Evolutionary conservation across 108 stramenopile genomes (phyloP).

Genomic region (Aurantiochytrium sp.): DNA sequence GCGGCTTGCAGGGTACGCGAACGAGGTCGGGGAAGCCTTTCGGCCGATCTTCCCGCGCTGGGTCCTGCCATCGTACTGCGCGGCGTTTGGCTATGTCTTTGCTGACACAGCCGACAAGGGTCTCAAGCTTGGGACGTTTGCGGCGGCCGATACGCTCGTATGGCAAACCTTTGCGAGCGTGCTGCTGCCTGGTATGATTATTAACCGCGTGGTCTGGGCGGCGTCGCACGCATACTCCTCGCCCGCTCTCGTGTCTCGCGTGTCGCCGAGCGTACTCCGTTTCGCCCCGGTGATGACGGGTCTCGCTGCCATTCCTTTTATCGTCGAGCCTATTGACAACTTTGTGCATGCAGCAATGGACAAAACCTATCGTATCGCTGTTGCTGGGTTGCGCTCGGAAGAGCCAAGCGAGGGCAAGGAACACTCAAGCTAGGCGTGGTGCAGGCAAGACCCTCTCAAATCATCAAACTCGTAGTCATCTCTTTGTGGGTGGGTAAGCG

Average conservation of each 20-base stretch:
- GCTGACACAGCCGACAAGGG: slow-evolving; percentile 46
- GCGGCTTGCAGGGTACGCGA: slow-evolving; percentile 39
- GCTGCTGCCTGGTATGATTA: slow-evolving; percentile 38
- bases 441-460: too few relatives aligned
- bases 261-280: background rate
- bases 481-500: too few relatives aligned
- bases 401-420: too few relatives aligned
- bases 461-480: too few relatives aligned
- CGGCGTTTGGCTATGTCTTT: slow-evolving; percentile 39
- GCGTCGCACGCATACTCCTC: background rate
- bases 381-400: too few relatives aligned
- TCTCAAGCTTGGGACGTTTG: background rate
- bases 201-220: slow-evolving; percentile 28
- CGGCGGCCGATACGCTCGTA: slow-evolving; percentile 36
- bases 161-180: slow-evolving; percentile 50
- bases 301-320: slow-evolving; percentile 45
- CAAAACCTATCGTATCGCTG: background rate
- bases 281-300: slow-evolving; percentile 37
- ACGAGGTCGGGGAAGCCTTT: slow-evolving; percentile 53
- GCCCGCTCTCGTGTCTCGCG: background rate
- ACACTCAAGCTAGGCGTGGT: too few relatives aligned
- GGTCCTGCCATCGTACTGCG: slow-evolving; percentile 40
- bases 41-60: slow-evolving; percentile 21
- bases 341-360: slow-evolving; percentile 40
- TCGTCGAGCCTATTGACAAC: slow-evolving; percentile 46